A percentile compares a stretch with the other conserved stretches of the same genome.
These are phyloP conservation scores for Ascochyta clinopodiicola DNA, from an alignment of 2,329 filamentous ascomycete genomes.

Conservation along the genomic window DNA sequence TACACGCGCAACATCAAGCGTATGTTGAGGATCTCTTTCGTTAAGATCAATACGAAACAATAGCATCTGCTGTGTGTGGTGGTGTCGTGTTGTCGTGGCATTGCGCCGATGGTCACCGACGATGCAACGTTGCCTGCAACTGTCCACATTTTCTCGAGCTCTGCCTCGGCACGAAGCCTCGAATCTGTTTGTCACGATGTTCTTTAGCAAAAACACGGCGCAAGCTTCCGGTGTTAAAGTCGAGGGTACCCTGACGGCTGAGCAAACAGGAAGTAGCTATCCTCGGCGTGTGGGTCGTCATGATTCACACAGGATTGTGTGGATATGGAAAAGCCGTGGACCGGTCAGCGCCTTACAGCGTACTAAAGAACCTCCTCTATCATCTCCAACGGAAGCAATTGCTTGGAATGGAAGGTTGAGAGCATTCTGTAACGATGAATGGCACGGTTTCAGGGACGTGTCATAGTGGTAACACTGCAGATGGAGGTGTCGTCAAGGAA, in stretches of 20 bases:
- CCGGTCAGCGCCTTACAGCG: slow-evolving; percentile 1
- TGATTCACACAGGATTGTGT: slow-evolving; percentile 1
- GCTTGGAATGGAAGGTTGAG: not conserved
- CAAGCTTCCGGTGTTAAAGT: not conserved
- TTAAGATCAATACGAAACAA: not conserved
- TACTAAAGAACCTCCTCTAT: not conserved
- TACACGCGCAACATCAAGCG: not conserved
- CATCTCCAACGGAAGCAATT: not conserved
- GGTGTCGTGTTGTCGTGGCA: slow-evolving; percentile 21
- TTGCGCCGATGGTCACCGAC: slow-evolving; percentile 33
- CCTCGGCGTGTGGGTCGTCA: slow-evolving; percentile 7
- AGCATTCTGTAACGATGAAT: not conserved
- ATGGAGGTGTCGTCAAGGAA: not conserved
- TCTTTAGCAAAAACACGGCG: not conserved
- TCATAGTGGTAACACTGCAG: slow-evolving; percentile 18
- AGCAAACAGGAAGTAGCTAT: slow-evolving; percentile 9
- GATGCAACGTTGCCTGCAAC: slow-evolving; percentile 35
- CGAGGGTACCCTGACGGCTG: not conserved
- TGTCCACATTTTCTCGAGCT: slow-evolving; percentile 3
- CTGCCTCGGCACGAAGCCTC: slow-evolving; percentile 4
- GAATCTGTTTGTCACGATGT: not conserved
- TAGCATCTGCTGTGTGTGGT: slow-evolving; percentile 7
- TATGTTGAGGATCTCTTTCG: not conserved
- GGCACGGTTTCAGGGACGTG: slow-evolving; percentile 14
- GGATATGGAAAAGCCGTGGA: slow-evolving; percentile 2